Evolutionary conservation across 2,329 filamentous ascomycete genomes (phyloP).

Genomic region (Pezicula neosporulosa): DNA sequence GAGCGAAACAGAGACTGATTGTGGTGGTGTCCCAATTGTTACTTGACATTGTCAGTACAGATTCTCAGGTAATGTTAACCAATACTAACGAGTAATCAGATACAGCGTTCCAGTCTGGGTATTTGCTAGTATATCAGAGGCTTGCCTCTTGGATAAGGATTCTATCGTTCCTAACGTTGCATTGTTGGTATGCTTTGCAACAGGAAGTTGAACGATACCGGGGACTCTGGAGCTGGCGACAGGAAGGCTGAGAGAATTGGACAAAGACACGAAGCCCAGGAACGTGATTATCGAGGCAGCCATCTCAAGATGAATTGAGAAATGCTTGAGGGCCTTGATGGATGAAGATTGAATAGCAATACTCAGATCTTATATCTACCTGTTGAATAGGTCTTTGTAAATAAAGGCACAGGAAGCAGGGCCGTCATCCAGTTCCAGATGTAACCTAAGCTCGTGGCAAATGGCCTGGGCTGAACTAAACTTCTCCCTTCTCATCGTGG

Average conservation of each 20-base stretch:
- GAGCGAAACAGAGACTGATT: conserved; percentile 35
- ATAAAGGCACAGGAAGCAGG: no score
- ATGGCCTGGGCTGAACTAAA: no score
- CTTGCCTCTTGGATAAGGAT: neutral
- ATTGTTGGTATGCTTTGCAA: neutral
- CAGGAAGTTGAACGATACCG: neutral
- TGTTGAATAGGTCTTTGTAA: no score
- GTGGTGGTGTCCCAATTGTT: conserved; percentile 34
- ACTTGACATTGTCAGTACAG: conserved; percentile 27
- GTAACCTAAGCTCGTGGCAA: no score
- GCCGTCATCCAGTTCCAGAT: no score
- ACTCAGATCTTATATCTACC: no score
- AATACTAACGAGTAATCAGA: neutral
- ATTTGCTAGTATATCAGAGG: neutral
- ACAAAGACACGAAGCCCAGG: neutral
- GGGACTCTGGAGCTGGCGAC: neutral
- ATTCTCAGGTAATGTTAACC: no score
- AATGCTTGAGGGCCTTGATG: no score
- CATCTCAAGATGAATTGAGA: no score
- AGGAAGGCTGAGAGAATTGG: neutral
- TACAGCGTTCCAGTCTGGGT: neutral
- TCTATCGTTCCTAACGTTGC: neutral
- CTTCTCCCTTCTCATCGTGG: no score
- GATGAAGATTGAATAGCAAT: no score
- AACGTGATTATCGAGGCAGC: neutral